Percentiles rank a stretch among this genome's conserved stretches.
Evolutionary conservation across 2,329 filamentous ascomycete genomes (phyloP).

Genomic region (Alternaria ethzedia): DNA sequence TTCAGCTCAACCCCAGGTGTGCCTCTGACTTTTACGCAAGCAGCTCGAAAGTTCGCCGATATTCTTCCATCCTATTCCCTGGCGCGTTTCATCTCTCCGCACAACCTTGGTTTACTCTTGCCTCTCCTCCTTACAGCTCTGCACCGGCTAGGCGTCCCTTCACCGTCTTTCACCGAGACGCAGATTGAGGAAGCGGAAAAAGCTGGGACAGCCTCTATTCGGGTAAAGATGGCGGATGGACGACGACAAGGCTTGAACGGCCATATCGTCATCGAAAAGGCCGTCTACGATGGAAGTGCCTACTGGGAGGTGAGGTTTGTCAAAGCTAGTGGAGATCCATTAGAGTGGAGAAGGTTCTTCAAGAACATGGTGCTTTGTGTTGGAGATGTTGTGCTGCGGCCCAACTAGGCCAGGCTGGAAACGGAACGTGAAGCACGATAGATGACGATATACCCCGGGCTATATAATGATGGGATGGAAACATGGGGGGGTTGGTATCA

Average conservation of each 20-base stretch:
- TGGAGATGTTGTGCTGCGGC: conserved; percentile 75
- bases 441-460: neutral
- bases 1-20: conserved; percentile 82
- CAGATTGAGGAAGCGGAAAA: conserved; percentile 41
- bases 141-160: conserved; percentile 82
- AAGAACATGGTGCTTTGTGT: conserved; percentile 91
- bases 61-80: conserved; percentile 87
- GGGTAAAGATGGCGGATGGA: conserved; percentile 76
- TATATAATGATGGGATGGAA: neutral
- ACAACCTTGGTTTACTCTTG: conserved; percentile 75
- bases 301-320: conserved; percentile 84
- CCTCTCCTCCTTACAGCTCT: conserved; percentile 81
- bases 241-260: conserved; percentile 76
- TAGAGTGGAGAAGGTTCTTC: conserved; percentile 97
- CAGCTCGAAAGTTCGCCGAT: conserved; percentile 85
- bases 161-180: conserved; percentile 54
- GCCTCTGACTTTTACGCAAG: conserved; percentile 85
- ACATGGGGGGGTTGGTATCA: neutral
- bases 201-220: conserved; percentile 67
- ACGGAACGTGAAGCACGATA: neutral
- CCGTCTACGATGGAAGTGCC: conserved; percentile 68
- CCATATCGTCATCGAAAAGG: conserved; percentile 75
- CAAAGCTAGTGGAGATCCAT: conserved; percentile 92
- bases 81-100: conserved; percentile 88
- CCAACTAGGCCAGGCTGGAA: conserved; percentile 20